Percentiles rank a stretch among this genome's conserved stretches.
Conservation (phyloP, 305 asterid species). For the Fraxinus baroniana region DNA sequence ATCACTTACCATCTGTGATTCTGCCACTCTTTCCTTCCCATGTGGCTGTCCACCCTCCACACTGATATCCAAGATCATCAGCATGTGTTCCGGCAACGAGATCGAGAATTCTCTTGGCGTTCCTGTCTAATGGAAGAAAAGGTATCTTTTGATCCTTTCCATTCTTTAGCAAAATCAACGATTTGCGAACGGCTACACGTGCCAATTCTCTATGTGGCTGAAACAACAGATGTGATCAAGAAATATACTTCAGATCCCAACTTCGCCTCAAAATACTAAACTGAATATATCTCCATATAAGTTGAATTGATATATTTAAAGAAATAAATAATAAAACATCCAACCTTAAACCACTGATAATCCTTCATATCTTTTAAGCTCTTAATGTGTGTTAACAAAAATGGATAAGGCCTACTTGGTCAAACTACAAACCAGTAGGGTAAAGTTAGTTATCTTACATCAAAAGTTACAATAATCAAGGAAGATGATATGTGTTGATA, state of each 20-base stretch:
- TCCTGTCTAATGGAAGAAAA: constrained; percentile 73
- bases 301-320: neutral
- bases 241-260: neutral
- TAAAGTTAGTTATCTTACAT: constrained; percentile 4
- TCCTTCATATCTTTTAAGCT: neutral
- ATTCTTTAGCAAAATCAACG: constrained; percentile 76
- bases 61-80: constrained; percentile 85
- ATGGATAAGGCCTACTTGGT: neutral
- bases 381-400: neutral
- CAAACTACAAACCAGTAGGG: neutral
- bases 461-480: neutral
- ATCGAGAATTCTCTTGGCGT: constrained; percentile 60
- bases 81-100: constrained; percentile 82
- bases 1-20: constrained; percentile 57
- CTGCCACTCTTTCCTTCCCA: constrained; percentile 81
- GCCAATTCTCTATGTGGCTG: constrained; percentile 74
- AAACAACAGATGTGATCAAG: constrained; percentile 6
- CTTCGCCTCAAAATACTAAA: neutral
- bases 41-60: constrained; percentile 90
- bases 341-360: neutral
- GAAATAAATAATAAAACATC: neutral
- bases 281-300: neutral
- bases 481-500: neutral
- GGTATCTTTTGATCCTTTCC: constrained; percentile 68
- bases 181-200: constrained; percentile 83